Evolutionary conservation across 257 asterid genomes (phyloP), one percentile per base, ranked within the genome.

Genomic region (Nicotiana noctiflora): DNA sequence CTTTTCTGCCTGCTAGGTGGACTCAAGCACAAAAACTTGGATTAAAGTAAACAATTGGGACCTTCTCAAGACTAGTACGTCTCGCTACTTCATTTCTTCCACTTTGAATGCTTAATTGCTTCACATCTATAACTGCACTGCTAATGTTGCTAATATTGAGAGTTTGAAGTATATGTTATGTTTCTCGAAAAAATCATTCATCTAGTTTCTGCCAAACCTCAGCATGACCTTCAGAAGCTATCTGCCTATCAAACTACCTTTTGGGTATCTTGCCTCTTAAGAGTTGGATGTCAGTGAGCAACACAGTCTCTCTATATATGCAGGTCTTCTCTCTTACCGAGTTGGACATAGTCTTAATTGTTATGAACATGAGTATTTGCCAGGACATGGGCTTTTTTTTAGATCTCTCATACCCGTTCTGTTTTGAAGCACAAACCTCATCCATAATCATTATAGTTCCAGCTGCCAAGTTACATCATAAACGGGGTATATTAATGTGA

Each of bases 31-130:
- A 49, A 87, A 82, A 67, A 83, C 75, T 31, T 93, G 99, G 99
- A 84, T 90, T 82, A 93, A 90, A 89, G 98, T 95, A 85, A 67
- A 85, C 40, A 80, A 74, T 79, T 93, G 97, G 94, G 97, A 91
- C 87, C 74, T 76, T 80, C 87, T 95, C 80, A 88, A 82, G 84
- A 85, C 88, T 44, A 84, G 98, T 95, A 92, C 5, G 97, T 83
- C 60, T 62, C 6, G 75, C 53, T 56, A 52, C 82, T 87, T 79
- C 29, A 4, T 75, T 85, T 74, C 40, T n/a, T 56, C 10, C 66
- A 27, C 72, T 32, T 40, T 40, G 46, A 40, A 40, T 40, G 46
- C 46, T 40, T 61, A 61, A 61, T 12, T 21, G 25, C 4, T 68
- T 0, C 37, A 44, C 23, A 19, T 72, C 15, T 72, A 14, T 72